Evolutionary conservation across 1,284 basidiomycete species (phyloP).

Genomic region (Mycena citricolor): DNA sequence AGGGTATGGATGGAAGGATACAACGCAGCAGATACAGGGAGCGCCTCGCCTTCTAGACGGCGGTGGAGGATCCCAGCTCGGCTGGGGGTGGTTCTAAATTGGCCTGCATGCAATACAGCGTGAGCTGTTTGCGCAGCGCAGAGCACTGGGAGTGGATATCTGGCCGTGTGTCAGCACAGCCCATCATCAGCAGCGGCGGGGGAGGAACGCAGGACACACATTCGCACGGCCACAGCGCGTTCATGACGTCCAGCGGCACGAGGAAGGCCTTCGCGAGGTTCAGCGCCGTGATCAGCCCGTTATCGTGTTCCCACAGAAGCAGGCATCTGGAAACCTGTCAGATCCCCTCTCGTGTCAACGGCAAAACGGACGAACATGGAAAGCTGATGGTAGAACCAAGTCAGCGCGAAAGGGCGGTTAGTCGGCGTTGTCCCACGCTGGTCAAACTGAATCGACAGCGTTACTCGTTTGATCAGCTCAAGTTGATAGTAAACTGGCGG

Average conservation of each 20-base stretch:
- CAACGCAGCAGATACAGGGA: no score
- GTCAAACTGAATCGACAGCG: slow-evolving; percentile 47
- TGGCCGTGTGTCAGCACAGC: neutral
- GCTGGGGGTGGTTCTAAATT: slow-evolving; percentile 12
- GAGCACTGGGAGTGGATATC: slow-evolving; percentile 13
- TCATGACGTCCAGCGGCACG: slow-evolving; percentile 62
- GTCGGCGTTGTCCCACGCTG: slow-evolving; percentile 52
- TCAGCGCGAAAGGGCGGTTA: slow-evolving; percentile 64
- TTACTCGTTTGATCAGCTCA: slow-evolving; percentile 56
- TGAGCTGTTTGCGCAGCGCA: slow-evolving; percentile 14
- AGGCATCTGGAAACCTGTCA: slow-evolving; percentile 49
- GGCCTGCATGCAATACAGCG: slow-evolving; percentile 8
- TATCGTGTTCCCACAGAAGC: slow-evolving; percentile 64
- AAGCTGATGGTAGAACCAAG: slow-evolving; percentile 70
- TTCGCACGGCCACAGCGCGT: slow-evolving; percentile 63
- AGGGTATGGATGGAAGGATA: no score
- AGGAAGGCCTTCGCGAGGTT: slow-evolving; percentile 67
- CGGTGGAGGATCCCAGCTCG: no score
- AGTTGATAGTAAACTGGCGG: slow-evolving; percentile 59
- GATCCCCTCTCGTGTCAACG: slow-evolving; percentile 1
- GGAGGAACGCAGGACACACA: slow-evolving; percentile 8
- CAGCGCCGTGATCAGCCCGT: slow-evolving; percentile 46
- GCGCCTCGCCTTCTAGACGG: no score
- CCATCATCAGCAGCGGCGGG: neutral
- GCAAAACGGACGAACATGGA: slow-evolving; percentile 45